Percentiles rank a stretch among this genome's conserved stretches.
phyloP scores from a whole-genome alignment of 2,329 filamentous ascomycete species.

The Polychaeton citri region DNA sequence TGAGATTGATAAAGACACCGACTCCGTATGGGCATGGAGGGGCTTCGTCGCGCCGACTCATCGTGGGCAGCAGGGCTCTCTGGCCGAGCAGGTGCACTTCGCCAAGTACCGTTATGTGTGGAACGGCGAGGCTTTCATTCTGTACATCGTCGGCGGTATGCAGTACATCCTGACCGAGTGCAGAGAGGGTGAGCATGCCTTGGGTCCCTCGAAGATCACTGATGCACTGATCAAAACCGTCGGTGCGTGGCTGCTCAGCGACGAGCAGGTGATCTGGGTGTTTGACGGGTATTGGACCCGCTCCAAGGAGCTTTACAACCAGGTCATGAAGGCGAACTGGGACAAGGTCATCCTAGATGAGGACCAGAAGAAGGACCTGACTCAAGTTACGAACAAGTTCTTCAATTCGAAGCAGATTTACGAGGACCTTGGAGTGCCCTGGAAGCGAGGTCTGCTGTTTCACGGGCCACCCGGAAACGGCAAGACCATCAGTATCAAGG shows the following conservation, averaged over 20 bases:
- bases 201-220: constrained; percentile 22
- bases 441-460: constrained; percentile 35
- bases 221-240: constrained; percentile 25
- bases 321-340: constrained; percentile 30
- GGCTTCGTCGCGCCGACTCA: constrained; percentile 21
- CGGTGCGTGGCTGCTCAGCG: constrained; percentile 24
- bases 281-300: constrained; percentile 30
- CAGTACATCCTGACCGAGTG: constrained; percentile 30
- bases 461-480: constrained; percentile 18
- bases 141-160: constrained; percentile 23
- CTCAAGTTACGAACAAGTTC: constrained; percentile 28
- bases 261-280: constrained; percentile 28
- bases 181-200: constrained; percentile 16
- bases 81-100: constrained; percentile 27
- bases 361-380: constrained; percentile 29
- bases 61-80: constrained; percentile 17
- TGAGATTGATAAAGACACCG: constrained; percentile 24
- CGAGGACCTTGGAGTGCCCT: constrained; percentile 30
- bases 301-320: constrained; percentile 24
- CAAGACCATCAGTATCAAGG: constrained; percentile 7
- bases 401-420: constrained; percentile 27
- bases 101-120: constrained; percentile 27
- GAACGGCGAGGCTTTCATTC: constrained; percentile 25
- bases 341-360: constrained; percentile 35
- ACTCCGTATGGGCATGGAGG: constrained; percentile 25